Conservation (phyloP, 2,329 filamentous ascomycete genomes). For the Cadophora luteo-olivacea region DNA sequence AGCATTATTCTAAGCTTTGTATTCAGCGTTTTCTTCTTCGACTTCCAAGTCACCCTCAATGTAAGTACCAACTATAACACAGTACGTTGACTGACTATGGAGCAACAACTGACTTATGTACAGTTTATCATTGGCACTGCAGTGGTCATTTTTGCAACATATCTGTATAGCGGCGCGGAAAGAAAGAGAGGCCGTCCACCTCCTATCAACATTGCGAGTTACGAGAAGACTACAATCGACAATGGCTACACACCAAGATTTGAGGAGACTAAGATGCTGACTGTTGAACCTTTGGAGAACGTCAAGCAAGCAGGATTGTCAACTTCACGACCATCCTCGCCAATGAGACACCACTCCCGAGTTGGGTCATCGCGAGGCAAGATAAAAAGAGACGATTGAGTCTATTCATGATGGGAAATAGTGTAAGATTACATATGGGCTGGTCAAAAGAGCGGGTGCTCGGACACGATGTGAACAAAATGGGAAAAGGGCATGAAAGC, state of each 20-base stretch:
- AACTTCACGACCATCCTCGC: slow-evolving; percentile 58
- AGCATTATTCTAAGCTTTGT: slow-evolving; percentile 89
- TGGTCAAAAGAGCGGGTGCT: slow-evolving; percentile 22
- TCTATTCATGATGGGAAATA: slow-evolving; percentile 5
- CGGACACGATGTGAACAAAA: slow-evolving; percentile 19
- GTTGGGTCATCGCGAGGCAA: slow-evolving; percentile 47
- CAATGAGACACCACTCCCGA: slow-evolving; percentile 51
- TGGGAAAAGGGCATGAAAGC: slow-evolving; percentile 18
- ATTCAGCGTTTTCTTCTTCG: slow-evolving; percentile 85
- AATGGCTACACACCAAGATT: slow-evolving; percentile 43
- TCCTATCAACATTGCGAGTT: slow-evolving; percentile 72
- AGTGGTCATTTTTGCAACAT: slow-evolving; percentile 82
- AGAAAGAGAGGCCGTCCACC: slow-evolving; percentile 64
- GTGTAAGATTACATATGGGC: slow-evolving; percentile 21
- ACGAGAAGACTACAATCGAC: slow-evolving; percentile 68
- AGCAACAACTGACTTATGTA: not conserved
- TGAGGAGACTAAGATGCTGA: slow-evolving; percentile 40
- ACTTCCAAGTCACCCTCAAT: slow-evolving; percentile 73
- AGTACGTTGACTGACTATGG: not conserved
- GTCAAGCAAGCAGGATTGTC: slow-evolving; percentile 55
- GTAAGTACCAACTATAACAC: slow-evolving; percentile 58
- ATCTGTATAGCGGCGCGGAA: slow-evolving; percentile 79
- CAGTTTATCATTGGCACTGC: slow-evolving; percentile 84
- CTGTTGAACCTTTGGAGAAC: slow-evolving; percentile 42
- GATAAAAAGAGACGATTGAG: slow-evolving; percentile 48